These are phyloP conservation scores for Lentinula boryana DNA, from an alignment of 768 basidiomycete species.

Conservation along the genomic window DNA sequence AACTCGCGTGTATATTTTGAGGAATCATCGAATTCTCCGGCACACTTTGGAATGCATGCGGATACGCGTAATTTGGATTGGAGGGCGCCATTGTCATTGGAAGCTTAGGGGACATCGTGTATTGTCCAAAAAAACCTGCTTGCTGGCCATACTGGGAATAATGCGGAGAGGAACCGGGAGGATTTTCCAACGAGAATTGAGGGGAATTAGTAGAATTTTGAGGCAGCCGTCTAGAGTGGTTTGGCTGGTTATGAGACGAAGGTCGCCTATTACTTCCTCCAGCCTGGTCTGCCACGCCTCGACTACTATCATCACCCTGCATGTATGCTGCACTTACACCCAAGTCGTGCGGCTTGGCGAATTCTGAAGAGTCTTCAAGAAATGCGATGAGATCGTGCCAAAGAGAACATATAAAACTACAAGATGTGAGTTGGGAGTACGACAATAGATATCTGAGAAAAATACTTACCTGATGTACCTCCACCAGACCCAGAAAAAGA, in stretches of 20 bases:
- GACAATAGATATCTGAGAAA: background rate
- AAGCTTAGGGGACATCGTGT: slow-evolving; percentile 39
- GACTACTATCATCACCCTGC: slow-evolving; percentile 3
- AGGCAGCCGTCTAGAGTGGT: background rate
- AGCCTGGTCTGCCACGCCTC: background rate
- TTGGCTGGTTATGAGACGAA: background rate
- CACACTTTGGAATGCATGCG: slow-evolving; percentile 28
- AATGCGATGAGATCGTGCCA: background rate
- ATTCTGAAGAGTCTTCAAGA: slow-evolving; percentile 1
- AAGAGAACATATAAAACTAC: slow-evolving; percentile 2
- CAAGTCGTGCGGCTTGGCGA: too few relatives aligned
- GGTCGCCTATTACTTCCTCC: background rate
- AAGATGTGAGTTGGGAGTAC: background rate
- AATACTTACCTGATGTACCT: slow-evolving; percentile 4
- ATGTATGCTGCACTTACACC: background rate
- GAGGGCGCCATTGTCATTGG: slow-evolving; percentile 31
- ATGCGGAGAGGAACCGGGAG: slow-evolving; percentile 13
- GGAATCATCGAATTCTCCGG: slow-evolving; percentile 31
- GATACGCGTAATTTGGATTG: slow-evolving; percentile 23
- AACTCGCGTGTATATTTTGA: slow-evolving; percentile 36
- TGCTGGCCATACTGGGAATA: slow-evolving; percentile 28
- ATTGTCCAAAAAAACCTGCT: slow-evolving; percentile 35
- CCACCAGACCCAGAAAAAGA: background rate
- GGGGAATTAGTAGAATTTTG: background rate
- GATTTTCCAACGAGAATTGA: background rate